Base-by-base conservation (phyloP, 1,139 yeast genomes). In the Geotrichum klebahnii region DNA sequence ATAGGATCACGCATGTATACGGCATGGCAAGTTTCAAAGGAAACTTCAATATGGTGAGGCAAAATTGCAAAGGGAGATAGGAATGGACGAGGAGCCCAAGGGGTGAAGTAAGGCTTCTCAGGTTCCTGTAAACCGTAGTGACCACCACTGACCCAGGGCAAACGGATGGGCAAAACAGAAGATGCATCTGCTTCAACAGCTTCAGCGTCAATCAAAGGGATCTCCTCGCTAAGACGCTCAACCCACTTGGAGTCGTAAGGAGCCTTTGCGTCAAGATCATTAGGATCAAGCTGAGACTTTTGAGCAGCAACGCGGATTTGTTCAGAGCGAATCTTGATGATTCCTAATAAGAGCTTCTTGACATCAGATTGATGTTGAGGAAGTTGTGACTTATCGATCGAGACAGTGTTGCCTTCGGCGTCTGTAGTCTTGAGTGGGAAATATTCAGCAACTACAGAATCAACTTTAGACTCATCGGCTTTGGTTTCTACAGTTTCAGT, bases 21-120 rank as follows among this genome's bases (percentile, higher is more conserved):
- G 9, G 97, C 97, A 68, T 90, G 96, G 67, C 97, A 90, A 6
- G 97, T 88, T 55, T 79, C 78, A 68, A 87, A 90, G 19, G 95
- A 85, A 35, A 94, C 74, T 69, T 92, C 98, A 54, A 92, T 75
- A 68, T 92, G 97, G 55, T 86, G 82, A 26, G 98, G 98, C 60
- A 88, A 77, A 54, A 92, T 78, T n/a, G 97, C 94, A 69, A 90
- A 88, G 43, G 96, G 94, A 3, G 96, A 90, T 57, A 92, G 71
- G 69, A 90, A 92, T 37, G 92, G 95, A 70, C 96, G 83, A 55
- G 97, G 95, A 53, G 82, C 77, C 97, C 97, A 92, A 49, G 98
- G 98, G 6, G 97, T 88, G 73, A 92, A 92, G 69, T 84, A 92
- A 6, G 90, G 79, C 72, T 84, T 88, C 33, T 75, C 63, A 14